Base-by-base conservation (phyloP, 108 stramenopile species). In the Cyclotella kingstonii region DNA sequence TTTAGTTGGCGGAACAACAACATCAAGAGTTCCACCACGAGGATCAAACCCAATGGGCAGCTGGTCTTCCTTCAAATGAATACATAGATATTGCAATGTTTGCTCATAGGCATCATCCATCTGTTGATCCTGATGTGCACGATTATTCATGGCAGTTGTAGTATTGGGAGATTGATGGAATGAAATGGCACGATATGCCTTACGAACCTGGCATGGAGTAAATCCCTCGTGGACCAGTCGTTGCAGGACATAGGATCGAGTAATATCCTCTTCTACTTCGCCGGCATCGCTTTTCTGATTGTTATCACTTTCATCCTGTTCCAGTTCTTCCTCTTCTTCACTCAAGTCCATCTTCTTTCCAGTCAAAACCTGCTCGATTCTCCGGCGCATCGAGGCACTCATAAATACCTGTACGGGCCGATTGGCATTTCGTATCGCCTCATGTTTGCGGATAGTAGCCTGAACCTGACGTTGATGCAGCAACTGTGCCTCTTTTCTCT, bases 41-140 rank as follows among this genome's bases (percentile, higher is more conserved):
- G 88, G 91, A 84, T 93, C 91, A 73, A 89, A 88, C 10, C 91
- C 91, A 69, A 84, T 81, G 7, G 91, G 91, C 21, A 93, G 58
- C 30, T 88, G 77, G 46, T 87, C 86, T 68, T 93, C 91, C 10
- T 77, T 63, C 40, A 90, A 56, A 78, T 87, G 84, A 40, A 93
- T 64, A 59, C 83, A 76, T 11, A 93, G 46, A 83, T 89, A 88
- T 60, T 93, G 91, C 52, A 93, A 54, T 50, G 84, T 83, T 49
- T 80, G 79, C 56, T 93, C 91, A 60, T 89, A 90, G 4, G 77
- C 38, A 0, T 58, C 53, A 47, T 87, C 86, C 84, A 70, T 69
- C 0, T 81, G 77, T 36, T 56, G 60, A 11, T 76, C 79, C 56
- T 77, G 31, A 12, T 67, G 69, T 15, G 6, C 41, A 10, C 15